phyloP scores from a whole-genome alignment of 2,329 filamentous ascomycete genomes.

The Talaromyces sp. region DNA sequence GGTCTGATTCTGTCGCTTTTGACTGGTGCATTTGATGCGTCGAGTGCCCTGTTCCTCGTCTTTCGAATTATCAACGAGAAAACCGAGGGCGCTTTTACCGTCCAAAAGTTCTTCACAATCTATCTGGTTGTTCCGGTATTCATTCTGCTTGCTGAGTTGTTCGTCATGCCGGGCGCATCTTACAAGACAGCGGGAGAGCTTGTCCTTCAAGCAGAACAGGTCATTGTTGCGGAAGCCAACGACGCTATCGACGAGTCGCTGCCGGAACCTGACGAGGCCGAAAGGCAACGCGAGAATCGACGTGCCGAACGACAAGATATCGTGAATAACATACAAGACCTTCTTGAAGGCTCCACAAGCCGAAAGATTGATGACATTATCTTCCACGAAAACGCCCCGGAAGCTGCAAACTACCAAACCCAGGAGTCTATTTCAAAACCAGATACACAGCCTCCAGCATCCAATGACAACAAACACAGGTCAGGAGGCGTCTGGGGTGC shows the following conservation, averaged over 20 bases:
- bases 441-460: conserved; percentile 28
- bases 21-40: conserved; percentile 80
- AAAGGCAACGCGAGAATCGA: conserved; percentile 52
- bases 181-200: conserved; percentile 86
- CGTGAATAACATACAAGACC: conserved; percentile 67
- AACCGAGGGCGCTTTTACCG: conserved; percentile 56
- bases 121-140: conserved; percentile 69
- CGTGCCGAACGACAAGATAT: conserved; percentile 60
- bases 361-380: conserved; percentile 21
- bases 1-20: conserved; percentile 76
- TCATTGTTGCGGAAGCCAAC: conserved; percentile 51
- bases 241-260: conserved; percentile 57
- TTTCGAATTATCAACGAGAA: conserved; percentile 69
- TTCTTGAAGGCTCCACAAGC: conserved; percentile 55
- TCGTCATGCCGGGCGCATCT: conserved; percentile 69
- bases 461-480: conserved; percentile 17
- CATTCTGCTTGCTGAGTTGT: conserved; percentile 65
- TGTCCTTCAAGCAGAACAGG: conserved; percentile 65
- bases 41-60: conserved; percentile 71
- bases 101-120: conserved; percentile 65
- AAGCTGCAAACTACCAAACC: conserved; percentile 8
- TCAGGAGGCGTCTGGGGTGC: conserved; percentile 74
- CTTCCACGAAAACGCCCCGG: conserved; percentile 19
- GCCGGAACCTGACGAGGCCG: conserved; percentile 46
- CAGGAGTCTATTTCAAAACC: conserved; percentile 10